Base-by-base conservation (phyloP, 352 stramenopile species). In the Saprolegnia diclina region DNA sequence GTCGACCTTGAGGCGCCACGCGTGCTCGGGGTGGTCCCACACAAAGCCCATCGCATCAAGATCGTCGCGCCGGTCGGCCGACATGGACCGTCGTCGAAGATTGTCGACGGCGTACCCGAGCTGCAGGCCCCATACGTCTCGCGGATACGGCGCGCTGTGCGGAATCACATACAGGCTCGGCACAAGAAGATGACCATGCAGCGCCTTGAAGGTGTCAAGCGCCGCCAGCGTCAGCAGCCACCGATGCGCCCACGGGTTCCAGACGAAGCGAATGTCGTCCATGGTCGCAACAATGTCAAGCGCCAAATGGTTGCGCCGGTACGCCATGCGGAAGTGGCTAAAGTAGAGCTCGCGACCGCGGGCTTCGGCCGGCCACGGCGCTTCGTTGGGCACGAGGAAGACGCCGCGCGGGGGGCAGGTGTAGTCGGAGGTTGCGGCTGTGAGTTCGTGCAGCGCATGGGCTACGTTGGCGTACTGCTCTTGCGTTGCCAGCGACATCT, bases 41-140 rank as follows among this genome's bases (percentile, higher is more conserved):
- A 84, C 67, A 73, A 92, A 92, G 32, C 84, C 84, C 48, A 92
- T 69, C 18, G 74, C 67, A 67, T 92, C 79, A 45, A 92, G 71
- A 14, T 69, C 29, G 5, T 69, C 53, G 19, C 29, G 53, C 38
- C 32, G 63, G 3, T 19, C 35, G 32, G 21, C 0, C 21, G 61
- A n/a, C n/a, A 53, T 29, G n/a, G 90, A 89, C 53, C 82, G 82
- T 0, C 79, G 78, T 0, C 85, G 78, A 9, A 93, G 77, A 79
- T 89, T 90, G 40, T 50, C 53, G 10, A 69, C 63, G 65, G 88
- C 79, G 13, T 78, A 55, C 22, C 63, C 63, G 18, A 69, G 63
- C 13, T 50, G 21, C 44, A 69, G 21, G 37, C 29, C 63, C 42
- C 63, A 69, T 21, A 69, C 53, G 16, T 55, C 21, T n/a, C 29